A percentile compares a stretch with the other conserved stretches of the same genome.
Conservation (phyloP, 2,329 filamentous ascomycete genomes). For the Alternaria conjuncta region DNA sequence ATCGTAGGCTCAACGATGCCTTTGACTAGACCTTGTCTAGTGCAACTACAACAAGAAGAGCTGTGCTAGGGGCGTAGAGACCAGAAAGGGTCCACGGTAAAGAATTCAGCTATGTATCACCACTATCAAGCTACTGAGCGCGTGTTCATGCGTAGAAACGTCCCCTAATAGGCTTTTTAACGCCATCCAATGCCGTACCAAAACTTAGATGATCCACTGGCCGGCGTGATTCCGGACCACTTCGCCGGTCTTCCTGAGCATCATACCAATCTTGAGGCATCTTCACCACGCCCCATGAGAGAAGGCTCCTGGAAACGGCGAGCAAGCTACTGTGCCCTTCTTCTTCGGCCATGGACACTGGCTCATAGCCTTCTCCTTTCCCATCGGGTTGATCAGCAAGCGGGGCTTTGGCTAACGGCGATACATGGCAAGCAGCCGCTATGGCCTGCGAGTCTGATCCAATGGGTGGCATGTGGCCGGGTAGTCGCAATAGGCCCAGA, state of each 20-base stretch:
- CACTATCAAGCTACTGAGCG: too few species aligned
- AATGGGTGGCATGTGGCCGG: background rate
- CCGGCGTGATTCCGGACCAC: rapidly evolving
- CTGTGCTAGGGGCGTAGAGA: too few species aligned
- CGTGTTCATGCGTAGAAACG: background rate
- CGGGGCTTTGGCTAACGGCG: background rate
- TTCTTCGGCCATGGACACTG: background rate
- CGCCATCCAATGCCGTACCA: background rate
- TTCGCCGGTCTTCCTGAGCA: background rate
- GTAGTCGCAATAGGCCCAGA: background rate
- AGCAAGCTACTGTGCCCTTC: background rate
- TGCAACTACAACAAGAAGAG: too few species aligned
- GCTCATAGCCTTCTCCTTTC: background rate
- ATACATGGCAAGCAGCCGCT: background rate
- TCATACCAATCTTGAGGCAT: background rate
- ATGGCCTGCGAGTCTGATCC: background rate
- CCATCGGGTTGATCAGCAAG: too few species aligned
- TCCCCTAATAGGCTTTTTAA: background rate
- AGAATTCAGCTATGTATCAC: too few species aligned
- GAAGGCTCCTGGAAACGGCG: background rate
- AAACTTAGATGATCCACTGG: background rate
- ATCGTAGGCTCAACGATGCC: too few species aligned
- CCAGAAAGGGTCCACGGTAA: too few species aligned
- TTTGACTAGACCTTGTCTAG: too few species aligned
- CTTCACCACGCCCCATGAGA: background rate